These are phyloP conservation scores for Aspergillus affinis DNA, from an alignment of 495 filamentous ascomycete genomes.

Conservation along the genomic window DNA sequence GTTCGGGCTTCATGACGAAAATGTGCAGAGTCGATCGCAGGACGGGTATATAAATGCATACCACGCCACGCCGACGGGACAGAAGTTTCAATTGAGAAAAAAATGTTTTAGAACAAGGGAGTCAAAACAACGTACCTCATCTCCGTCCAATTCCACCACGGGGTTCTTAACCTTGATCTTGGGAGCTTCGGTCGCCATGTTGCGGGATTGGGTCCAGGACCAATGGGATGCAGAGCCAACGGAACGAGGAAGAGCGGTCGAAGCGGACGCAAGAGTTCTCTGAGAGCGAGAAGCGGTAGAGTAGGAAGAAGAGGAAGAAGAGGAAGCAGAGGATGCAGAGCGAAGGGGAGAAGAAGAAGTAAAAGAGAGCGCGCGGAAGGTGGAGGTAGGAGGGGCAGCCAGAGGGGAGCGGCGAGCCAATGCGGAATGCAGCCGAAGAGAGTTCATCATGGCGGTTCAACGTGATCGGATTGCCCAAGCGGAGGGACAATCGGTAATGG, in stretches of 20 bases:
- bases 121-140: conserved; percentile 61
- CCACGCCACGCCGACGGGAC: conserved; percentile 20
- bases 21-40: conserved; percentile 12
- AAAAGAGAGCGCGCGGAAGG: conserved; percentile 5
- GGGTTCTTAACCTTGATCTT: conserved; percentile 99
- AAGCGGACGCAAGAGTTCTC: conserved; percentile 30
- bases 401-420: conserved; percentile 43
- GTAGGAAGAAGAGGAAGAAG: conserved; percentile 20
- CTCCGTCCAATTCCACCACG: conserved; percentile 94
- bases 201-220: conserved; percentile 40
- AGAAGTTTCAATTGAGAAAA: neutral
- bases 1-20: conserved; percentile 29
- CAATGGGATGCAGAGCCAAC: conserved; percentile 36
- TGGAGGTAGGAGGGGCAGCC: conserved; percentile 34
- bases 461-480: conserved; percentile 12
- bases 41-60: conserved; percentile 21
- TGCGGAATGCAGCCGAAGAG: conserved; percentile 46
- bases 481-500: conserved; percentile 27
- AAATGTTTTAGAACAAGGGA: conserved; percentile 2
- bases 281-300: conserved; percentile 23
- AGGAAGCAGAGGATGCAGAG: conserved; percentile 16
- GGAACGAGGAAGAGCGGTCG: conserved; percentile 33
- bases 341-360: conserved; percentile 12
- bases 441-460: conserved; percentile 30
- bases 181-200: conserved; percentile 43